Evolutionary conservation across 805 yeast genomes (phyloP), one percentile per base, ranked within the genome.

Genomic region (Yamadazyma tumulicola): DNA sequence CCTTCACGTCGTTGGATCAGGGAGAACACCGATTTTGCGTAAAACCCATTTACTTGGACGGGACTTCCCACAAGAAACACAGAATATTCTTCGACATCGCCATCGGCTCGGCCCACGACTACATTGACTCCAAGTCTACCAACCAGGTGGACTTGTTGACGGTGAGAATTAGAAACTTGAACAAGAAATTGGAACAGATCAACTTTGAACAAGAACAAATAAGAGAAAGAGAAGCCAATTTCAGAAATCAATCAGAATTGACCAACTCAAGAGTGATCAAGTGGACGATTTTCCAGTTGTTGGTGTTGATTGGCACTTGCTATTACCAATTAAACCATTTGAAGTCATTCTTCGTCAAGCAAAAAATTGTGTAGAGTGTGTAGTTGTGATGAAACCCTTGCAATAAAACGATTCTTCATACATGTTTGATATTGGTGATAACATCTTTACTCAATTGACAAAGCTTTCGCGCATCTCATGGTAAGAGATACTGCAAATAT

Each of bases 1-100:
- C 88, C 19, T 88, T 85, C 67, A 81, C 89, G 9, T 84, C 96
- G 1, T 63, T 78, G 29, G 95, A 84, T 35, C 67, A 81, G 8
- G 96, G 96, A 24, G 94, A 85, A 55, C 96, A 88, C 67, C 72
- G 73, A 49, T 72, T 89, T 49, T 88, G 97, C 62, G 64, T 88
- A 47, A 63, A 61, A 15, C 77, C 79, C 18, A 47, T 58, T 13
- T 57, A 79, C 78, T 26, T 79, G 79, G 86, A 84, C 35, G 83
- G 88, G 79, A 69, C 84, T 50, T 21, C 38, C 19, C 29, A 41
- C 23, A 67, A 69, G 41, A 62, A 61, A 39, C 81, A 86, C 48
- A 75, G 93, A 56, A 71, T 91, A 31, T 77, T 77, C 54, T 69
- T 88, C 35, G 95, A 85, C 55, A 65, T 86, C 39, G 83, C 76